These are phyloP conservation scores for Xerocomellus dryophilus DNA, from an alignment of 768 basidiomycete species.

Conservation along the genomic window DNA sequence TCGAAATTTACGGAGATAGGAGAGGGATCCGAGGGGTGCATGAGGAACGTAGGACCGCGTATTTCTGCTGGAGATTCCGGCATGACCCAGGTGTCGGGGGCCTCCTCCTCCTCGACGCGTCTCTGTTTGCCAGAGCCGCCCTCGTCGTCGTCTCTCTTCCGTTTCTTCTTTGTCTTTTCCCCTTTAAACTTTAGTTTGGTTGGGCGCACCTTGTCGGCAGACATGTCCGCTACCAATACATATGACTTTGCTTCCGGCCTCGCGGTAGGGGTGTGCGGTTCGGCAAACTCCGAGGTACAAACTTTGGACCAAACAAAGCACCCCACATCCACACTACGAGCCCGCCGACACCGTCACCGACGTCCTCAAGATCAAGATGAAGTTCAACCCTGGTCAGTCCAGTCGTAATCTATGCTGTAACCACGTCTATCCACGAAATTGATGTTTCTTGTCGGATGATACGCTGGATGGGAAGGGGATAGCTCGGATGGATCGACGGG, in stretches of 20 bases:
- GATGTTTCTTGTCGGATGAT: slow-evolving; percentile 27
- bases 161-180: slow-evolving; percentile 80
- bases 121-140: slow-evolving; percentile 42
- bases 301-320: slow-evolving; percentile 42
- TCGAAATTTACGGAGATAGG: slow-evolving; percentile 78
- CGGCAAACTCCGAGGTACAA: slow-evolving; percentile 28
- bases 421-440: slow-evolving; percentile 14
- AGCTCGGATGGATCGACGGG: slow-evolving; percentile 41
- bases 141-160: slow-evolving; percentile 59
- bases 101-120: slow-evolving; percentile 56
- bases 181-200: slow-evolving; percentile 88
- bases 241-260: background rate
- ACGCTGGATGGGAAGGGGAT: slow-evolving; percentile 53
- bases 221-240: slow-evolving; percentile 25
- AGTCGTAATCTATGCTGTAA: slow-evolving; percentile 17
- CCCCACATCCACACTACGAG: slow-evolving; percentile 21
- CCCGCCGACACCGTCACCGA: slow-evolving; percentile 48
- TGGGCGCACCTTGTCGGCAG: slow-evolving; percentile 53
- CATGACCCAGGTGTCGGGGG: slow-evolving; percentile 75
- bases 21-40: slow-evolving; percentile 77
- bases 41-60: slow-evolving; percentile 83
- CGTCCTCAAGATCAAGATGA: slow-evolving; percentile 72
- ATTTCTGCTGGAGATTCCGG: slow-evolving; percentile 71
- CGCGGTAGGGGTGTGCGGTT: background rate
- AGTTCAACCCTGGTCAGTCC: slow-evolving; percentile 78